phyloP scores from a whole-genome alignment of 2,329 filamentous ascomycete genomes.

The Tetracladium maxilliforme region DNA sequence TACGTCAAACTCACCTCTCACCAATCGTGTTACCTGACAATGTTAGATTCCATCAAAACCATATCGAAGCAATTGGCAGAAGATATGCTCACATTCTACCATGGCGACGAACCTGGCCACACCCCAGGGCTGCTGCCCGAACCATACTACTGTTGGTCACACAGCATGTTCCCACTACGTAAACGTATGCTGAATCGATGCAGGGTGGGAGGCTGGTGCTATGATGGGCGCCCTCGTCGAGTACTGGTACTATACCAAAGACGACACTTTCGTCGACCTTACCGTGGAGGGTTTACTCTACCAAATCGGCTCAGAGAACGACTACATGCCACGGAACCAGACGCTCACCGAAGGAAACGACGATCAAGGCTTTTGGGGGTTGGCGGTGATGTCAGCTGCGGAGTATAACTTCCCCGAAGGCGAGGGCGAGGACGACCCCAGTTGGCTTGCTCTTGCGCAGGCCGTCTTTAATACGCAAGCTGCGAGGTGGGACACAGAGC shows the following conservation, averaged over 20 bases:
- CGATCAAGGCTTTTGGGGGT: conserved; percentile 62
- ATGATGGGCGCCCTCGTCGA: conserved; percentile 60
- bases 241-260: conserved; percentile 75
- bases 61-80: conserved; percentile 19
- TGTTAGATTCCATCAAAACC: conserved; percentile 16
- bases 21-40: neutral
- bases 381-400: conserved; percentile 55
- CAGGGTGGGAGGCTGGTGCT: conserved; percentile 65
- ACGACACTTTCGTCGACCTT: conserved; percentile 55
- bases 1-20: neutral
- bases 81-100: conserved; percentile 35
- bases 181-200: too few species aligned
- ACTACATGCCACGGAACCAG: conserved; percentile 68
- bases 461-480: conserved; percentile 73
- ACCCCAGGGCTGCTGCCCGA: conserved; percentile 34
- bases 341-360: conserved; percentile 58
- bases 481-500: conserved; percentile 51
- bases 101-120: conserved; percentile 31
- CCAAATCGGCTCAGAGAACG: conserved; percentile 56
- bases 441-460: conserved; percentile 60
- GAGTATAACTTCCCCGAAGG: conserved; percentile 50
- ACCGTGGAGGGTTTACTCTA: conserved; percentile 54
- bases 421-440: conserved; percentile 37
- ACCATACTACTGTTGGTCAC: conserved; percentile 42
- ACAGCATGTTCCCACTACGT: too few species aligned